A percentile compares a stretch with the other conserved stretches of the same genome.
Evolutionary conservation across 192 early-diverging fungal species (phyloP).

Genomic region (Rhizophlyctis rosea): DNA sequence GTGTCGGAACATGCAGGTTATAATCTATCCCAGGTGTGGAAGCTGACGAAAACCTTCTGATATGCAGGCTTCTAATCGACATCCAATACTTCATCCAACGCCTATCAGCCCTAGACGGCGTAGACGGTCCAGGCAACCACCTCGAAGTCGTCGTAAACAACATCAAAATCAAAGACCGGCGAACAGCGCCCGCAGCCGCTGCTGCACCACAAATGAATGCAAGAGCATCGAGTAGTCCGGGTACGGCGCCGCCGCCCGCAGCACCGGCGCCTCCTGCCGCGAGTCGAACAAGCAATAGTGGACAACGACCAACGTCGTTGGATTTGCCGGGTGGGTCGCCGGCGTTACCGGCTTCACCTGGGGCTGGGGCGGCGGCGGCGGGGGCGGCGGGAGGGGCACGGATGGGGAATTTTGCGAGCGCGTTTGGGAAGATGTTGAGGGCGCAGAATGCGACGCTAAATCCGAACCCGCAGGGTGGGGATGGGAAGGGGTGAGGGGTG

Average conservation of each 20-base stretch:
- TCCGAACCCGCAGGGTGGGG: too few species aligned
- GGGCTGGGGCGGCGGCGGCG: background rate
- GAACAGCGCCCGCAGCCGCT: slow-evolving; percentile 2
- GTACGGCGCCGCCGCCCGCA: background rate
- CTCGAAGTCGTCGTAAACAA: slow-evolving; percentile 80
- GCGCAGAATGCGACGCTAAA: background rate
- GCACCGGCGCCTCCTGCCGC: too few species aligned
- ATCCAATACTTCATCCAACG: slow-evolving; percentile 67
- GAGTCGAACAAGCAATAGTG: too few species aligned
- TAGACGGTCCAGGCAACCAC: slow-evolving; percentile 70
- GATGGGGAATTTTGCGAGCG: slow-evolving; percentile 22
- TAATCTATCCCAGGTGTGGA: too few species aligned
- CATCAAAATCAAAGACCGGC: slow-evolving; percentile 64
- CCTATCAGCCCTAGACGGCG: slow-evolving; percentile 62
- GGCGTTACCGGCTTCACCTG: background rate
- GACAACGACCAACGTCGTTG: background rate
- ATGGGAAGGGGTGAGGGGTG: too few species aligned
- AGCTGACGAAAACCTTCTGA: too few species aligned
- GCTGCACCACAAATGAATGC: slow-evolving; percentile 1
- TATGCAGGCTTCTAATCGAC: slow-evolving; percentile 68
- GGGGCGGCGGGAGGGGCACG: background rate
- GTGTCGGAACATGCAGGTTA: too few species aligned
- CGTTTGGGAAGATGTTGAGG: slow-evolving; percentile 28
- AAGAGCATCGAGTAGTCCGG: background rate
- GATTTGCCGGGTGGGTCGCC: background rate